Base-by-base conservation (phyloP, 148 eudicot genomes). In the Silene conica region DNA sequence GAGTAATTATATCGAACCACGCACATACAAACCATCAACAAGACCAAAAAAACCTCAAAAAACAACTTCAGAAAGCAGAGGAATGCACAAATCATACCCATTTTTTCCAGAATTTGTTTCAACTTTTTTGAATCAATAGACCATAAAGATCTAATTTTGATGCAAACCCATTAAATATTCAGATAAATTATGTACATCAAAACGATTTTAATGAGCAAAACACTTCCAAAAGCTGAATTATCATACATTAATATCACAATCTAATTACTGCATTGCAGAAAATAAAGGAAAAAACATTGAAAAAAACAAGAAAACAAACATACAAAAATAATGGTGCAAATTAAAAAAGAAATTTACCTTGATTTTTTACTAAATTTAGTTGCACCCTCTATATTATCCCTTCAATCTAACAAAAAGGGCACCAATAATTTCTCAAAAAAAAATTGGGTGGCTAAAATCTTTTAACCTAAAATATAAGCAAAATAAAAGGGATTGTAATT, bases 381-480 rank as follows among this genome's bases (percentile, higher is more conserved):
- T 21, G 56, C 25, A 63, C 66, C 38, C 66, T 63, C 15, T 38
- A 67, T 43, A 41, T 67, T 38, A 7, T 18, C 41, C 67, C 6
- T 65, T 67, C 55, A 67, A 19, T 16, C 25, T 10, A 72, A 46
- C 31, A 71, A 63, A 7, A 45, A 15, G 46, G 69, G 12, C 20
- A 54, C 71, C 76, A 41, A 63, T 34, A 76, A 20, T n/a, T 38
- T 59, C 71, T 12, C 21, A 22, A 71, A 15, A 71, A 65, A 65
- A 71, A 6, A 25, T n/a, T 71, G 79, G 59, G 70, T 71, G 76
- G 76, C 48, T 46, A 11, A 45, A 15, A 57, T 74, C 18, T 74
- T 63, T 67, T 38, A 43, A 14, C 64, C 50, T 16, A 23, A 67
- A 16, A 19, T 58, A n/a, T 58, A 0, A 58, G 62, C 9, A 58